These are phyloP conservation scores for Chionographis japonica DNA, from an alignment of 106 monocot genomes.

Conservation along the genomic window DNA sequence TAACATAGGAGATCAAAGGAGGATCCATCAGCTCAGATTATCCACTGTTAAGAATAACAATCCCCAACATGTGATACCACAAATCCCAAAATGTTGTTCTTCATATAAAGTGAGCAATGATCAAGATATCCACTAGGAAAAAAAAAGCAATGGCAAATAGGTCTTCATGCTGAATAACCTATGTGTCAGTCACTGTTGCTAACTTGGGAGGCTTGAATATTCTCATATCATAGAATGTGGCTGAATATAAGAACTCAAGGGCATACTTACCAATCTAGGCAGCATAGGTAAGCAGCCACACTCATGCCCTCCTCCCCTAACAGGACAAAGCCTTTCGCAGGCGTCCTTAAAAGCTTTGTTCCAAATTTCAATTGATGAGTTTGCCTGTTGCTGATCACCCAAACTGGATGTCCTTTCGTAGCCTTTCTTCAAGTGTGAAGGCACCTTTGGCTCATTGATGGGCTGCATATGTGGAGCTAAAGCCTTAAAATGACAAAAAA, in stretches of 20 bases:
- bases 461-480: constrained; percentile 84
- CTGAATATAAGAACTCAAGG: neutral
- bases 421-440: constrained; percentile 18
- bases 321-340: constrained; percentile 83
- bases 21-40: too few relatives aligned
- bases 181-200: too few relatives aligned
- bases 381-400: constrained; percentile 31
- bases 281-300: constrained; percentile 90
- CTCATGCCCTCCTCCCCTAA: constrained; percentile 77
- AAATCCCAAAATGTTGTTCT: too few relatives aligned
- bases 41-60: too few relatives aligned
- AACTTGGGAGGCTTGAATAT: too few relatives aligned
- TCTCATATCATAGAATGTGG: neutral
- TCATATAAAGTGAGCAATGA: too few relatives aligned
- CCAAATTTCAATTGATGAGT: constrained; percentile 73
- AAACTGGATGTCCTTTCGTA: constrained; percentile 21
- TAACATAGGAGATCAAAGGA: too few relatives aligned
- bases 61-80: too few relatives aligned
- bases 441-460: constrained; percentile 2
- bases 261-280: constrained; percentile 62
- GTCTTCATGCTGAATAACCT: too few relatives aligned
- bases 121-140: too few relatives aligned
- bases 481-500: constrained; percentile 32
- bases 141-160: too few relatives aligned
- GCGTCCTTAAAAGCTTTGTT: constrained; percentile 84